phyloP scores from a whole-genome alignment of 129 eudicot genomes.

The Pulicaria dysenterica region DNA sequence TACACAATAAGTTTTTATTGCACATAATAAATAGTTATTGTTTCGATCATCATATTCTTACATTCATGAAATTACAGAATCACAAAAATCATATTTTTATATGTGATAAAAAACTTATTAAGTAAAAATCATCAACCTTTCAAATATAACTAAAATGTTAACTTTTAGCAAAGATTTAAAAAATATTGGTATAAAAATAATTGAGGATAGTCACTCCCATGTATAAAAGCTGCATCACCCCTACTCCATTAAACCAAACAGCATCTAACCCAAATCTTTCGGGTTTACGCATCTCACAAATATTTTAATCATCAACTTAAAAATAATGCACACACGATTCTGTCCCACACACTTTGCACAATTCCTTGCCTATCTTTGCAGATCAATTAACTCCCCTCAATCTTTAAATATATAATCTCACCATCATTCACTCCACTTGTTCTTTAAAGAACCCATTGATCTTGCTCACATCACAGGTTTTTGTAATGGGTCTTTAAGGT shows the following conservation, averaged over 20 bases:
- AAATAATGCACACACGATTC: conserved; percentile 35
- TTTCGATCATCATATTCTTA: too few relatives aligned
- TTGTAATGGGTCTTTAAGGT: conserved; percentile 18
- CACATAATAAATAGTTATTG: too few relatives aligned
- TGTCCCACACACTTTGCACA: conserved; percentile 30
- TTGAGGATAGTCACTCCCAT: conserved; percentile 6
- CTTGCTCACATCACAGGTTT: conserved; percentile 3
- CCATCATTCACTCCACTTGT: background rate
- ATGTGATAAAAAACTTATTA: background rate
- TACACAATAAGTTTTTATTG: too few relatives aligned
- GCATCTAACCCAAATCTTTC: conserved; percentile 29
- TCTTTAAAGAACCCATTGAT: conserved; percentile 22
- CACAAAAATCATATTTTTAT: background rate
- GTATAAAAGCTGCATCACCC: conserved; percentile 19
- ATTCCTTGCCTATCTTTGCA: conserved; percentile 26
- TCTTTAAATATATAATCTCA: background rate
- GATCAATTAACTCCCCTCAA: conserved; percentile 21
- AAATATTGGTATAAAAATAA: too few relatives aligned
- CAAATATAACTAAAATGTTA: background rate
- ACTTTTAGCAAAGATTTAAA: background rate
- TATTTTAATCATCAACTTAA: conserved; percentile 19
- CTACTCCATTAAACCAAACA: background rate
- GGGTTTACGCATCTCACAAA: conserved; percentile 17
- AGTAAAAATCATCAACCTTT: background rate
- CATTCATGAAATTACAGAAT: too few relatives aligned